Evolutionary conservation across 2,329 filamentous ascomycete genomes (phyloP).

Genomic region (Zymoseptoria ardabiliae): DNA sequence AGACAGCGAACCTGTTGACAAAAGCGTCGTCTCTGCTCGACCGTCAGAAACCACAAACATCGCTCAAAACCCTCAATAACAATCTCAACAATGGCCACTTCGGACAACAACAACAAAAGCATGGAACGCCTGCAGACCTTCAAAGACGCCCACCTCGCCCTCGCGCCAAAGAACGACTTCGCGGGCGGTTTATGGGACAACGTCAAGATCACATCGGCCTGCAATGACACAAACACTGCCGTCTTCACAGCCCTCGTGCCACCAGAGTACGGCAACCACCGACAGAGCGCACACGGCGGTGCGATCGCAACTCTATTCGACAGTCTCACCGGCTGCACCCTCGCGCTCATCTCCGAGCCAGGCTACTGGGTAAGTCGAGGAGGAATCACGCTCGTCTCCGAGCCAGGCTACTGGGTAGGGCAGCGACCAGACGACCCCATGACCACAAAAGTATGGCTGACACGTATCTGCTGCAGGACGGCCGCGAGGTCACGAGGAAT

Average conservation of each 20-base stretch:
- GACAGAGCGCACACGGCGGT: constrained; percentile 12
- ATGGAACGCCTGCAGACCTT: not conserved
- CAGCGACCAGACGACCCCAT: not conserved
- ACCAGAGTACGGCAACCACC: constrained; percentile 10
- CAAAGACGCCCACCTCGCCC: constrained; percentile 2
- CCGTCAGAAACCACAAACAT: not conserved
- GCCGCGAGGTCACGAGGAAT: constrained; percentile 33
- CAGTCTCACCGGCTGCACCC: constrained; percentile 10
- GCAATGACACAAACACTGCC: constrained; percentile 2
- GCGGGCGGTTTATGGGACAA: constrained; percentile 12
- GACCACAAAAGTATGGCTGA: constrained; percentile 15
- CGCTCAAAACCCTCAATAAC: not conserved
- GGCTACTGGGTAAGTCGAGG: not conserved
- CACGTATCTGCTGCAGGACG: constrained; percentile 28
- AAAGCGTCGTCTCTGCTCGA: not conserved
- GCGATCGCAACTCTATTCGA: constrained; percentile 17
- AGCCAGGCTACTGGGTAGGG: not conserved
- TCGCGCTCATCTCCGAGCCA: constrained; percentile 6
- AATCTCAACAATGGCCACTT: not conserved
- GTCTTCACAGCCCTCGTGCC: constrained; percentile 11
- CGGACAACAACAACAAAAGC: not conserved
- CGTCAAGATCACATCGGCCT: constrained; percentile 12
- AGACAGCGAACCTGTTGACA: not conserved
- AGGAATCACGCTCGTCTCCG: not conserved
- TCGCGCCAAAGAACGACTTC: constrained; percentile 12